These are phyloP conservation scores for Capsicum baccatum DNA, from an alignment of 257 asterid species.

Conservation along the genomic window DNA sequence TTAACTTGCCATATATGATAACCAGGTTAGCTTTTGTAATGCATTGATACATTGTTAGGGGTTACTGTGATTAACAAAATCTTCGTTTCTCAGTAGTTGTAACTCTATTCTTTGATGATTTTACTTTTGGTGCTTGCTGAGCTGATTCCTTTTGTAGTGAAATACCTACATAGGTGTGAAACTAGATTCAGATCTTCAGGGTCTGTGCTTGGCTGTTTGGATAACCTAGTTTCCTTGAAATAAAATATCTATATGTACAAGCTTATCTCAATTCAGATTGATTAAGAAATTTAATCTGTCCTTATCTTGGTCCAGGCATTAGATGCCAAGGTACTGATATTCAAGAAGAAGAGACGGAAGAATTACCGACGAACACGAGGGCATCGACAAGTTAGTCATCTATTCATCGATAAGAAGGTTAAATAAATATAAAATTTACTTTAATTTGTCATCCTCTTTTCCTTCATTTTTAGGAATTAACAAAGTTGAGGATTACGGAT, in stretches of 20 bases:
- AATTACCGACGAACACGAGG: conserved; percentile 90
- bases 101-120: not conserved
- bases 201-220: not conserved
- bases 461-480: conserved; percentile 64
- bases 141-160: not conserved
- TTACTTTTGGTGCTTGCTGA: no score
- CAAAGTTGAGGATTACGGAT: conserved; percentile 86
- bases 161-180: not conserved
- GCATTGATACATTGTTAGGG: not conserved
- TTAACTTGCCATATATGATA: not conserved
- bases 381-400: conserved; percentile 81
- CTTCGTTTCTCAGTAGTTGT: not conserved
- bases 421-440: not conserved
- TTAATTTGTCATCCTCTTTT: not conserved
- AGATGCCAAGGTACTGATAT: conserved; percentile 91
- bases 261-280: not conserved
- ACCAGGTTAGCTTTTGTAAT: not conserved
- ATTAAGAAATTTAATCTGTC: not conserved
- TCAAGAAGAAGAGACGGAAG: conserved; percentile 97
- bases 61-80: not conserved
- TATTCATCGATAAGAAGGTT: not conserved
- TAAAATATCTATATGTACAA: not conserved
- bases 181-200: not conserved
- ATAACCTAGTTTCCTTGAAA: not conserved
- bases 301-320: conserved; percentile 60